Evolutionary conservation across 2,329 filamentous ascomycete genomes (phyloP), one percentile per base, ranked within the genome.

Genomic region (Colletotrichum sp.): DNA sequence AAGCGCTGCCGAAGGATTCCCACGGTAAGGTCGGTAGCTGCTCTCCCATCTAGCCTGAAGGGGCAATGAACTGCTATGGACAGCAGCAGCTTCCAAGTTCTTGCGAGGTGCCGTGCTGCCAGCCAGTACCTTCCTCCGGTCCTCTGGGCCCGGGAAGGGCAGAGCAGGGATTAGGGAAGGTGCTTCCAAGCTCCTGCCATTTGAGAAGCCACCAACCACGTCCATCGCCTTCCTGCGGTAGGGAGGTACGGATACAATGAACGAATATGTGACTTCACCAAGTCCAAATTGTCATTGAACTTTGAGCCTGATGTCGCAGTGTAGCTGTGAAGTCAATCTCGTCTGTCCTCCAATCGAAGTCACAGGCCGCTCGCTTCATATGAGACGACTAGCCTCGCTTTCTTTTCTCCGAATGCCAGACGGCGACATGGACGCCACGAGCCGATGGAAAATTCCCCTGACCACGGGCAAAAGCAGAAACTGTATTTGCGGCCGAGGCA

Each of bases 31-130:
- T 58, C 22, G 55, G 22, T 58, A 58, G 32, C 55, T 67, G 27
- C n/a, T 72, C 39, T 13, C 12, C 16, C 39, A 16, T 27, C 56
- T 73, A 65, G 58, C 70, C 73, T 25, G 7, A 65, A 65, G 30
- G 5, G 70, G 70, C 48, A 76, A 66, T 30, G 74, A 74, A 48
- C 74, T 74, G 58, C 73, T 39, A 6, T 43, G 34, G 28, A 61
- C 28, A 61, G n/a, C 30, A 32, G 18, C 58, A 48, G 18, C 30
- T 61, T 61, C 30, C 62, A 65, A 28, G 25, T 48, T 65, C 18
- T 36, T 15, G 62, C 3, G 15, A 66, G 16, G 64, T 66, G 27
- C 64, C 39, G n/a, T 6, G 13, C 28, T 61, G 58, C 30, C 25
- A 18, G 55, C 28, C 43, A 52, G 66, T 61, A 62, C 36, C 52